Evolutionary conservation across 2,329 filamentous ascomycete genomes (phyloP).

Genomic region (Aureobasidium leucospermi): DNA sequence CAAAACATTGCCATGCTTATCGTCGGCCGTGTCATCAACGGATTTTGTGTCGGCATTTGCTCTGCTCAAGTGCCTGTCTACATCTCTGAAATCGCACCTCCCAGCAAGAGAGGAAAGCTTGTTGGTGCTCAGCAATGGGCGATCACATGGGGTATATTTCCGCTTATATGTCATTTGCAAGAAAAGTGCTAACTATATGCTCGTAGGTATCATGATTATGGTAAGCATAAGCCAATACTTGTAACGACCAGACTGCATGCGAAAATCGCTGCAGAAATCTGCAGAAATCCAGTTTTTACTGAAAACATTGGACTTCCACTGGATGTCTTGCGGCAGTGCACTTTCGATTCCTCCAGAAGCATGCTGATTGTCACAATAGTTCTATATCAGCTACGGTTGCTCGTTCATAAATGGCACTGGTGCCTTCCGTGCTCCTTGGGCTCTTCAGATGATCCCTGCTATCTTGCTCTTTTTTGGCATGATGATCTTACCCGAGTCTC

Average conservation of each 20-base stretch:
- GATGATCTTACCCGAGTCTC: slow-evolving; percentile 40
- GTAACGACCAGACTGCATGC: no score
- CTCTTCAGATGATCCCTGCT: slow-evolving; percentile 39
- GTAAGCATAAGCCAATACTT: background rate
- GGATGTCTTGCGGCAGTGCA: no score
- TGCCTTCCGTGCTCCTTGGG: slow-evolving; percentile 58
- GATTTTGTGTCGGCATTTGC: slow-evolving; percentile 66
- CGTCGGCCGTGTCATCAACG: slow-evolving; percentile 63
- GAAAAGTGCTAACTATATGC: background rate
- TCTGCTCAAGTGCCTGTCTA: slow-evolving; percentile 64
- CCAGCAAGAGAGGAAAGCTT: slow-evolving; percentile 53
- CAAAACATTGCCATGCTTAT: slow-evolving; percentile 65
- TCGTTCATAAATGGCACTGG: slow-evolving; percentile 51
- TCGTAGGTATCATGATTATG: slow-evolving; percentile 53
- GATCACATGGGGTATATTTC: slow-evolving; percentile 58
- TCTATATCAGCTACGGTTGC: slow-evolving; percentile 58
- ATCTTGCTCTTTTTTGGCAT: slow-evolving; percentile 38
- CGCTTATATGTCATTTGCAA: no score
- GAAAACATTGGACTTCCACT: no score
- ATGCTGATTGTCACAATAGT: slow-evolving; percentile 24
- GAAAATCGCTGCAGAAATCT: no score
- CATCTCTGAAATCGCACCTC: slow-evolving; percentile 57
- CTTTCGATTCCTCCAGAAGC: no score
- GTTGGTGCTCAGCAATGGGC: slow-evolving; percentile 68
- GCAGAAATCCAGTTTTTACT: no score